These are phyloP conservation scores for Pezizomycotina sp. DNA, from an alignment of 2,329 filamentous ascomycete species.

Conservation along the genomic window DNA sequence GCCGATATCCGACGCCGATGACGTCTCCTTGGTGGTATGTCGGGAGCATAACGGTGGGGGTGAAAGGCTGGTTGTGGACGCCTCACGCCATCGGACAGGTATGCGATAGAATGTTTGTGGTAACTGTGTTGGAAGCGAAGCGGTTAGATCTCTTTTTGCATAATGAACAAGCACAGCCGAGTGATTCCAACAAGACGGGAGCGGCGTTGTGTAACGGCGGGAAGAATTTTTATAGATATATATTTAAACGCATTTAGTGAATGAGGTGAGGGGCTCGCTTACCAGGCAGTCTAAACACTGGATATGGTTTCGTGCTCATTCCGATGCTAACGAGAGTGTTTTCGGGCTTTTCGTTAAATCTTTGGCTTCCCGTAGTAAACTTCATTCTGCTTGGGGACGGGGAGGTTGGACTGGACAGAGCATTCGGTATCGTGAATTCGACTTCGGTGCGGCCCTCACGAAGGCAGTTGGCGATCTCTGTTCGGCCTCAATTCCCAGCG, in stretches of 20 bases:
- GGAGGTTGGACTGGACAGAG: slow-evolving; percentile 90
- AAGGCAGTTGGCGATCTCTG: slow-evolving; percentile 94
- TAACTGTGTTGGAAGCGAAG: slow-evolving; percentile 45
- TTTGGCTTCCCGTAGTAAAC: slow-evolving; percentile 99
- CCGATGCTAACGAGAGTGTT: slow-evolving; percentile 74
- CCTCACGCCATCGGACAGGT: slow-evolving; percentile 71
- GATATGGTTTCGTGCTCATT: slow-evolving; percentile 93
- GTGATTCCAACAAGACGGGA: no score
- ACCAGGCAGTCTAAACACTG: slow-evolving; percentile 86
- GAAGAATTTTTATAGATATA: neutral
- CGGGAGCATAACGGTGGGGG: slow-evolving; percentile 61
- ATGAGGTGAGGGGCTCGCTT: slow-evolving; percentile 28
- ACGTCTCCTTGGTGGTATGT: slow-evolving; percentile 85
- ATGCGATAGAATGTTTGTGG: slow-evolving; percentile 84
- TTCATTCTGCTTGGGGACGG: slow-evolving; percentile 95
- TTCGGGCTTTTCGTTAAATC: slow-evolving; percentile 93
- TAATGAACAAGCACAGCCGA: no score
- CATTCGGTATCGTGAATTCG: slow-evolving; percentile 98
- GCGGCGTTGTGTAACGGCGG: neutral
- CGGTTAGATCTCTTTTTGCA: no score
- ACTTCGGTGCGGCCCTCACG: slow-evolving; percentile 93
- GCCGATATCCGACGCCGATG: slow-evolving; percentile 85
- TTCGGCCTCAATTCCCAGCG: slow-evolving; percentile 99
- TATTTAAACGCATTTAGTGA: slow-evolving; percentile 12
- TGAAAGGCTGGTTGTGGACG: slow-evolving; percentile 89